A percentile compares a stretch with the other conserved stretches of the same genome.
These are phyloP conservation scores for Boletus reticuloceps DNA, from an alignment of 768 basidiomycete species.

Conservation along the genomic window DNA sequence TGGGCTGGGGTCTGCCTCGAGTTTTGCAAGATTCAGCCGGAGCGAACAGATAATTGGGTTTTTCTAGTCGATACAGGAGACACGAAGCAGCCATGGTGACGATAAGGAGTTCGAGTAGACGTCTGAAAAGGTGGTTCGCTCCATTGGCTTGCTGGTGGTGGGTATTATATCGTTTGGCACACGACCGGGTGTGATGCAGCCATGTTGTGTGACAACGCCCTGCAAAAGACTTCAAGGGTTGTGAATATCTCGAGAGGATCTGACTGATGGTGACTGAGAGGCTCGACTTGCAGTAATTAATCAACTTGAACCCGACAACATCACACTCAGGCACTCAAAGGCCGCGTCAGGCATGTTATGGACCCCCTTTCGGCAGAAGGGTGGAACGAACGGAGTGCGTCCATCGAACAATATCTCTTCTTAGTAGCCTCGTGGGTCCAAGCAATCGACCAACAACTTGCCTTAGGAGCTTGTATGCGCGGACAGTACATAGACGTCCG, in stretches of 20 bases:
- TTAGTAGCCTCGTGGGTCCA: too few relatives aligned
- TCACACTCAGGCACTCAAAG: background rate
- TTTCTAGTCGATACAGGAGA: background rate
- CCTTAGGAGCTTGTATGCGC: too few relatives aligned
- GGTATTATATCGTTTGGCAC: conserved; percentile 9
- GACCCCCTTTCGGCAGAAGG: too few relatives aligned
- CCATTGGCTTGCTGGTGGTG: background rate
- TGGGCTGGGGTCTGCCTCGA: background rate
- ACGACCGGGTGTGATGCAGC: background rate
- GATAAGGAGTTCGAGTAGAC: too few relatives aligned
- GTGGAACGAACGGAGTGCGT: too few relatives aligned
- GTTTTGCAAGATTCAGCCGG: background rate
- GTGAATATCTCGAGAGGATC: background rate
- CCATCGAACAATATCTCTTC: too few relatives aligned
- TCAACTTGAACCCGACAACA: background rate
- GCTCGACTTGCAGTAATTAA: too few relatives aligned
- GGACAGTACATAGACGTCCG: too few relatives aligned
- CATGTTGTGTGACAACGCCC: background rate
- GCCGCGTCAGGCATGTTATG: too few relatives aligned
- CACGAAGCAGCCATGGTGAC: conserved; percentile 7
- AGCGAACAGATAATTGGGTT: background rate
- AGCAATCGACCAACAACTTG: too few relatives aligned
- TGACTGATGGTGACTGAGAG: background rate
- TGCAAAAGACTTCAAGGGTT: conserved; percentile 1
- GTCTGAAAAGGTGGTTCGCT: background rate